phyloP scores from a whole-genome alignment of 306 rosid genomes.

The Citrullus amarus region DNA sequence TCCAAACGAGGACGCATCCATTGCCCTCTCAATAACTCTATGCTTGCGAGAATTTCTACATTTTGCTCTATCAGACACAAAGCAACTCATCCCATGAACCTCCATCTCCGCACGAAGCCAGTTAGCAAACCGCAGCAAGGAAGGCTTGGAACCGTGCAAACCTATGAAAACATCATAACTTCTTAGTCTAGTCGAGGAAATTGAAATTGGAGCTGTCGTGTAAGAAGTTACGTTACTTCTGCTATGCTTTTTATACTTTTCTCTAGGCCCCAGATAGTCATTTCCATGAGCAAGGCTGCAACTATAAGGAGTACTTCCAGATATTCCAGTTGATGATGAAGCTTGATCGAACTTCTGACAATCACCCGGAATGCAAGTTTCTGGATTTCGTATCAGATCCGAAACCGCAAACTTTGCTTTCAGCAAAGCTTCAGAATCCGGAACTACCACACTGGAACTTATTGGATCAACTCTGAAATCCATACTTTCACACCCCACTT shows the following conservation, averaged over 20 bases:
- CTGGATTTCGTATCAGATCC: constrained; percentile 33
- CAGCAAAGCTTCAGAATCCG: constrained; percentile 33
- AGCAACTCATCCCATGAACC: constrained; percentile 76
- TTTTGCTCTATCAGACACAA: constrained; percentile 61
- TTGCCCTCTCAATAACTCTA: constrained; percentile 56
- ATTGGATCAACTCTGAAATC: constrained; percentile 32
- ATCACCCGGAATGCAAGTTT: constrained; percentile 30
- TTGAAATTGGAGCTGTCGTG: constrained; percentile 39
- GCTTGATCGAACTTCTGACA: constrained; percentile 35
- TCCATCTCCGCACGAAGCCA: constrained; percentile 85
- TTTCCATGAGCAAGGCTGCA: constrained; percentile 21
- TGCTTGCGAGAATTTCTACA: constrained; percentile 55
- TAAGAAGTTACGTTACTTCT: constrained; percentile 27
- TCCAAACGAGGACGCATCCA: constrained; percentile 82
- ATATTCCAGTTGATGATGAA: constrained; percentile 47
- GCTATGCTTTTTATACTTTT: constrained; percentile 28
- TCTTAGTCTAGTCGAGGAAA: constrained; percentile 51
- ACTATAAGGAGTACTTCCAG: constrained; percentile 47
- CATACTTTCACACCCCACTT: constrained; percentile 30
- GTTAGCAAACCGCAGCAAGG: constrained; percentile 47
- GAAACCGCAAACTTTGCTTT: constrained; percentile 31
- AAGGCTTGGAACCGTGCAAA: constrained; percentile 53
- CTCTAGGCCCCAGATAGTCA: constrained; percentile 27
- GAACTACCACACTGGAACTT: constrained; percentile 37
- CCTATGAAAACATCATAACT: constrained; percentile 76